These are phyloP conservation scores for Mycosphaerella arachidis DNA, from an alignment of 2,329 filamentous ascomycete species.

Conservation along the genomic window DNA sequence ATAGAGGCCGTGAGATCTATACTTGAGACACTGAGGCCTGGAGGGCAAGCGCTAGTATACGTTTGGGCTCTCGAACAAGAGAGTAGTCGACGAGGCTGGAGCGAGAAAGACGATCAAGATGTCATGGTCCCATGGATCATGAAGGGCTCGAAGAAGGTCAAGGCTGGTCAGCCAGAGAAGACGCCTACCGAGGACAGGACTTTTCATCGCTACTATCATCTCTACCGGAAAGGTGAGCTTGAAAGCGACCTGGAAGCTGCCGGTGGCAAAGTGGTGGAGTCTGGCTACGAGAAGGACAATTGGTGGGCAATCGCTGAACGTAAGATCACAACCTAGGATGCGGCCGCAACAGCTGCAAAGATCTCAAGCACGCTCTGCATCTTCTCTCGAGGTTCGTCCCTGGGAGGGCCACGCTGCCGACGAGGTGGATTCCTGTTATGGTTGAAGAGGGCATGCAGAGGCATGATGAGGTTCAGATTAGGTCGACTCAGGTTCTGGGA, in stretches of 20 bases:
- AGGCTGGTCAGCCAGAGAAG: conserved; percentile 13
- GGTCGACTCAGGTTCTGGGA: too few relatives aligned
- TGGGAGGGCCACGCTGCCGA: background rate
- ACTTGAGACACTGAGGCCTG: conserved; percentile 57
- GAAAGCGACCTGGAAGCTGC: conserved; percentile 71
- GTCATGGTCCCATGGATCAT: conserved; percentile 95
- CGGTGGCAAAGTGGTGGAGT: conserved; percentile 70
- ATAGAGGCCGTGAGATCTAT: conserved; percentile 68
- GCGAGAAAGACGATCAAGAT: conserved; percentile 77
- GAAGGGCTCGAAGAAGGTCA: conserved; percentile 35
- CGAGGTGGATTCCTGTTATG: background rate
- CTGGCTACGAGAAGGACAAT: conserved; percentile 94
- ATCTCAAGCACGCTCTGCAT: background rate
- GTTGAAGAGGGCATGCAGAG: background rate
- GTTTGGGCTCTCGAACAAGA: conserved; percentile 96
- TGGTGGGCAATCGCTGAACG: conserved; percentile 67
- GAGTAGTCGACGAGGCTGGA: conserved; percentile 80
- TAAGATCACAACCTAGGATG: background rate
- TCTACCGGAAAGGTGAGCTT: conserved; percentile 82
- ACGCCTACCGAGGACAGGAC: conserved; percentile 43
- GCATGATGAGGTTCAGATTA: background rate
- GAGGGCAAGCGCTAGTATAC: conserved; percentile 72
- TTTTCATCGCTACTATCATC: conserved; percentile 89
- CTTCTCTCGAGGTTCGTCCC: background rate
- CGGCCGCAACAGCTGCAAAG: background rate